Conservation (phyloP, 305 asterid genomes). For the Solanum hybrid region DNA sequence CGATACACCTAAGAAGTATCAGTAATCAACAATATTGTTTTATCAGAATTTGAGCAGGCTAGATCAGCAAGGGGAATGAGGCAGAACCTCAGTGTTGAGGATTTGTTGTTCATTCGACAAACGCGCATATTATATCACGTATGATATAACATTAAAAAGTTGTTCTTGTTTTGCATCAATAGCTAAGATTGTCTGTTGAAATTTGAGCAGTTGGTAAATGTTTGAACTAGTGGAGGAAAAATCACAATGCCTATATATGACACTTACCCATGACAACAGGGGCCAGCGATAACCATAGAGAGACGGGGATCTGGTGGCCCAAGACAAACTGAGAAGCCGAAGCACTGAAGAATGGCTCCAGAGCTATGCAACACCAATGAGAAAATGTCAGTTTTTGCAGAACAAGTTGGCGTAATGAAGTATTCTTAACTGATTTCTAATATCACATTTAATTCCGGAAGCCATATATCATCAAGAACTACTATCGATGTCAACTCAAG, state of each 20-base stretch:
- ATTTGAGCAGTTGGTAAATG: neutral
- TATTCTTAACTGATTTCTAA: neutral
- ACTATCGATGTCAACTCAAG: neutral
- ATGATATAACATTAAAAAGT: neutral
- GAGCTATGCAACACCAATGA: constrained; percentile 21
- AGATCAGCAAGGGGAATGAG: neutral
- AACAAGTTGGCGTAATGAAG: neutral
- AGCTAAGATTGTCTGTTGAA: neutral
- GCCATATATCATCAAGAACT: neutral
- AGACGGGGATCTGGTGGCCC: constrained; percentile 47
- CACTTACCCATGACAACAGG: constrained; percentile 53
- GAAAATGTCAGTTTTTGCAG: neutral
- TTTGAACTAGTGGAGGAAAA: neutral
- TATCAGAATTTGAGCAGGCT: neutral
- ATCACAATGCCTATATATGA: neutral
- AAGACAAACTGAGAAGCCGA: constrained; percentile 58
- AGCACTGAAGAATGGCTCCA: constrained; percentile 68
- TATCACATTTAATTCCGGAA: neutral
- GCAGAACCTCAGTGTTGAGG: neutral
- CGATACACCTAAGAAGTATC: constrained; percentile 38
- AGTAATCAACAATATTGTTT: neutral
- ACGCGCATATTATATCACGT: neutral
- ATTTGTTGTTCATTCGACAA: neutral
- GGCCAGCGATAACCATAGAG: constrained; percentile 53
- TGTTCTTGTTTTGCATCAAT: neutral